A percentile compares a stretch with the other conserved stretches of the same genome.
These are phyloP conservation scores for Bonia amplexicaulis DNA, from an alignment of 176 grass and related monocot genomes.

Conservation along the genomic window DNA sequence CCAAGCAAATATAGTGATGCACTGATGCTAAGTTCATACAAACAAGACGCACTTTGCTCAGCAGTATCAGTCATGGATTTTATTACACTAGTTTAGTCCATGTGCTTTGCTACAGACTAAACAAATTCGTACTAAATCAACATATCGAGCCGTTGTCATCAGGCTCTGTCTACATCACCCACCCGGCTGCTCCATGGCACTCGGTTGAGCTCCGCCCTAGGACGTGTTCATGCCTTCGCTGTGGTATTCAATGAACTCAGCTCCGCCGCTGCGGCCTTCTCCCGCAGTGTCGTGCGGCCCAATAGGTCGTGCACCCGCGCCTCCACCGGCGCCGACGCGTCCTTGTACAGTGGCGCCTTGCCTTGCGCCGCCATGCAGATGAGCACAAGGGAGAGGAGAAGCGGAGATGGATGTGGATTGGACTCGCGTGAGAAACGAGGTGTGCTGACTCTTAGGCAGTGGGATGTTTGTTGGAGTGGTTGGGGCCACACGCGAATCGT, in stretches of 20 bases:
- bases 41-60: background rate
- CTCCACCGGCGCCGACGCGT: constrained; percentile 63
- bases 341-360: constrained; percentile 45
- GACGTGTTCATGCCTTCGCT: no score
- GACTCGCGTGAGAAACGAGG: background rate
- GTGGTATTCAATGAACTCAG: no score
- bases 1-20: background rate
- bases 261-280: constrained; percentile 34
- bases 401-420: background rate
- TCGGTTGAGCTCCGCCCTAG: no score
- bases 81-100: background rate
- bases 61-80: background rate
- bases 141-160: no score
- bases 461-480: background rate
- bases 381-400: background rate
- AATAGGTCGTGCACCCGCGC: constrained; percentile 59
- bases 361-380: background rate
- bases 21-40: constrained; percentile 11
- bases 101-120: no score
- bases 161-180: no score
- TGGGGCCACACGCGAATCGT: no score
- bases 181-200: no score
- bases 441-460: no score
- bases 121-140: no score
- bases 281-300: constrained; percentile 72